A percentile compares a stretch with the other conserved stretches of the same genome.
These are phyloP conservation scores for Corinectria fuckeliana DNA, from an alignment of 2,329 filamentous ascomycete genomes.

Conservation along the genomic window DNA sequence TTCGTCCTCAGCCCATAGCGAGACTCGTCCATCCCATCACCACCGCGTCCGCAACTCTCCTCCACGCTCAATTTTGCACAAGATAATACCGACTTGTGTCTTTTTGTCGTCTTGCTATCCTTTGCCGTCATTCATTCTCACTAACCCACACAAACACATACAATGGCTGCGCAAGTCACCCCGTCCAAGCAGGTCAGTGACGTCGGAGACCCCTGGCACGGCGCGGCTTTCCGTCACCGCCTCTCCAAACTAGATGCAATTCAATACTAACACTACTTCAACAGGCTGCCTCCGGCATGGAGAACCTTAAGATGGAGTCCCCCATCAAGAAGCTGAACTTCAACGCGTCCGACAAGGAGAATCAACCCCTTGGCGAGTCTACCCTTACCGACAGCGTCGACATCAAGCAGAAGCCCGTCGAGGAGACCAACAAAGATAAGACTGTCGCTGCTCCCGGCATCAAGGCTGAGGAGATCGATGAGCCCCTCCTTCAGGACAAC, in stretches of 20 bases:
- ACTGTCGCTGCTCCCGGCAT: conserved; percentile 55
- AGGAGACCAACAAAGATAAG: conserved; percentile 49
- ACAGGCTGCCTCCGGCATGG: conserved; percentile 85
- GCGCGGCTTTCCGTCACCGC: conserved; percentile 9
- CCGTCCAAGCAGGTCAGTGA: conserved; percentile 64
- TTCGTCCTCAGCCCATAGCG: conserved; percentile 37
- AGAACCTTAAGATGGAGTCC: conserved; percentile 91
- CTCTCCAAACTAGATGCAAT: background rate
- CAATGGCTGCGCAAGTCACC: conserved; percentile 78
- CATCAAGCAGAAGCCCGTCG: conserved; percentile 64
- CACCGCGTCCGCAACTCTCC: conserved; percentile 39
- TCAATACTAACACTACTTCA: conserved; percentile 41
- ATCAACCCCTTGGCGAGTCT: conserved; percentile 63
- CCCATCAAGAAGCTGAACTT: conserved; percentile 91
- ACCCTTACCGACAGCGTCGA: conserved; percentile 63
- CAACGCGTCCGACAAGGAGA: conserved; percentile 79
- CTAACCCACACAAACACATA: conserved; percentile 26
- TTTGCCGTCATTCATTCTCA: background rate
- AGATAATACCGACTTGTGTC: conserved; percentile 24
- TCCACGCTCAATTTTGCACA: conserved; percentile 27
- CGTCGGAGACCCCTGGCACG: conserved; percentile 27
- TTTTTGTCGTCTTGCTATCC: conserved; percentile 13
- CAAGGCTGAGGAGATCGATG: conserved; percentile 76
- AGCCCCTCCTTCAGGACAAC: conserved; percentile 95
- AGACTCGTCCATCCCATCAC: conserved; percentile 29